Base-by-base conservation (phyloP, 345 rosid genomes). In the Gossypium raimondii region DNA sequence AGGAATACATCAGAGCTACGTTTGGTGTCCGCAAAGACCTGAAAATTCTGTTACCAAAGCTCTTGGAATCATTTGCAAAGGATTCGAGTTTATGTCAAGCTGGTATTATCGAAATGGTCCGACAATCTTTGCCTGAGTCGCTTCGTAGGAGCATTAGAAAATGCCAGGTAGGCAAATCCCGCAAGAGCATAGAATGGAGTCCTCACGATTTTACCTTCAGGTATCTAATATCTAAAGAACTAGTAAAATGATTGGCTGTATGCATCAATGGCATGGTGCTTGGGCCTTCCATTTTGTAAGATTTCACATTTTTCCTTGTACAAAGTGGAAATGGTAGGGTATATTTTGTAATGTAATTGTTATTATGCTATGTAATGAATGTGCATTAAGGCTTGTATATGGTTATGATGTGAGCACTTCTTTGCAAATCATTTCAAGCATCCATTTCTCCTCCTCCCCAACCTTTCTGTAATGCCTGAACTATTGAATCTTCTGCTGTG, bases 121-220 rank as follows among this genome's bases (percentile, higher is more conserved):
- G 85, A 78, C 86, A 80, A 48, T 81, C 84, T 67, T 71, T 94
- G 73, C 97, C 97, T 25, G 92, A 88, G 71, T 78, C 95, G 45
- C 74, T 87, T 29, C 82, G 86, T 25, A 88, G 82, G 79, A 82
- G 81, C 72, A 70, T 89, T 3, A 85, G 82, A 81, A 87, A 84
- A 81, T 84, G 87, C 70, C 90, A 79, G 41, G 73, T 69, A 65
- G 85, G 87, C 65, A 95, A 89, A 84, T 75, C 90, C 20, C 87
- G 88, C 48, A 93, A 91, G 85, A 74, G 44, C 81, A 90, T 95
- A 11, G 89, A 89, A 66, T 95, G 99, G 99, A 85, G 87, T 64
- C 94, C 98, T n/a, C 92, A 93, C 84, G 89, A 87, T 82, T 93
- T 95, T 78, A 81, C 85, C 75, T 93, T 93, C 60, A 87, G 99